Base-by-base conservation (phyloP, 345 rosid genomes). In the Mangifera indica region DNA sequence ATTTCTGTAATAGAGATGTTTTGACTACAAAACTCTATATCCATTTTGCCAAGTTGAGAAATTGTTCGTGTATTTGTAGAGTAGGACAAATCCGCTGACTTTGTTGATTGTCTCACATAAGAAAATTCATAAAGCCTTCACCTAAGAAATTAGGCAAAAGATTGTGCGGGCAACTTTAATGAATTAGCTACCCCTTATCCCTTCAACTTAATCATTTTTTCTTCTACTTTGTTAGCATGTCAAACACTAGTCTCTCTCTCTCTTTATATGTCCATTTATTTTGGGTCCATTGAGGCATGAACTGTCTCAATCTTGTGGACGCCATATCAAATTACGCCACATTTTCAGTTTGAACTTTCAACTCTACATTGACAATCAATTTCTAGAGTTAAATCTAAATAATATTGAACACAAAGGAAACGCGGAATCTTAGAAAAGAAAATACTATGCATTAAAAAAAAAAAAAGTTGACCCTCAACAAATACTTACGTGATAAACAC, bases 61-160 rank as follows among this genome's bases (percentile, higher is more conserved):
- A 29, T 29, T 29, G 1, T 29, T 29, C 32, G 32, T 29, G 32
- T 29, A 29, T 29, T 55, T 21, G 63, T 40, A 14, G 61, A 55
- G n/a, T 13, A 56, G 42, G 52, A 55, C 52, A 56, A 22, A 34
- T 53, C 11, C n/a, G 25, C 44, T 26, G 42, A 56, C 51, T 12
- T 34, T 53, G 51, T 7, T 6, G 48, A 21, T 67, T 56, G 72
- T 40, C 72, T 69, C 29, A 51, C 9, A 25, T 48, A 12, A 7
- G 20, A 53, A 52, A 67, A 22, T 17, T 44, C 7, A 58, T 4
- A 17, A 54, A 25, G 21, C 25, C 56, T 7, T 48, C 0, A 5
- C 17, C 42, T 3, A 42, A 46, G 25, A 69, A 55, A 58, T 69
- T 69, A 70, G 73, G 65, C 73, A 46, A 34, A 18, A 26, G 56